Evolutionary conservation across 2,329 filamentous ascomycete species (phyloP), one percentile per base, ranked within the genome.

Genomic region (Penicillium nordicum): DNA sequence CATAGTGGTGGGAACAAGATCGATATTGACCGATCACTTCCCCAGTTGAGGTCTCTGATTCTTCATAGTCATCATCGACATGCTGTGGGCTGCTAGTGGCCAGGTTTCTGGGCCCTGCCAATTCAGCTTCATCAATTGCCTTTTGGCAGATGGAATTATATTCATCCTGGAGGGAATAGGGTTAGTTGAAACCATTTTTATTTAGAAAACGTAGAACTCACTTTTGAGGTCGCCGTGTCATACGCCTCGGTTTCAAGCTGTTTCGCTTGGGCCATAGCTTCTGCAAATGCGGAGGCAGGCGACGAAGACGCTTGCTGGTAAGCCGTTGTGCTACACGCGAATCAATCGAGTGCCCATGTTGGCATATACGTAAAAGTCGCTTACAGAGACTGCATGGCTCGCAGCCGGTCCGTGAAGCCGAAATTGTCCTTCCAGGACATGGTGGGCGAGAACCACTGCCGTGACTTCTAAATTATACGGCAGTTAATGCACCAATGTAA

Each of bases 351-450:
- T 44, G 45, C 29, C 23, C 44, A 30, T 51, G 29, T 37, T n/a
- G 12, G 29, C 27, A 36, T 32, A 32, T 16, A 23, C 25, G 25
- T 32, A 42, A 53, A 38, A 16, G 12, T 34, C 8, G 74, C 84
- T 77, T 71, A 87, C 85, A 88, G 77, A 56, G 76, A 81, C 62
- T 87, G 80, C 49, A 90, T 85, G 57, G 80, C 82, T 53, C 82
- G 80, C 69, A 88, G 84, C 54, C 88, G 79, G 51, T 86, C 82
- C 12, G 82, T 78, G 36, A 85, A 85, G 10, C 81, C 80, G 56
- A 88, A 71, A 3, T 73, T 72, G 23, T 69, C 68, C 64, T 76
- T 81, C 85, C 85, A 87, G 37, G 66, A 67, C 27, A 58, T 53
- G 64, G 48, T 37, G 25, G 38, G 14, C 16, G 37, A 34, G 7